A percentile compares a stretch with the other conserved stretches of the same genome.
These are phyloP conservation scores for Fusarium heterosporum DNA, from an alignment of 2,329 filamentous ascomycete species.

Conservation along the genomic window DNA sequence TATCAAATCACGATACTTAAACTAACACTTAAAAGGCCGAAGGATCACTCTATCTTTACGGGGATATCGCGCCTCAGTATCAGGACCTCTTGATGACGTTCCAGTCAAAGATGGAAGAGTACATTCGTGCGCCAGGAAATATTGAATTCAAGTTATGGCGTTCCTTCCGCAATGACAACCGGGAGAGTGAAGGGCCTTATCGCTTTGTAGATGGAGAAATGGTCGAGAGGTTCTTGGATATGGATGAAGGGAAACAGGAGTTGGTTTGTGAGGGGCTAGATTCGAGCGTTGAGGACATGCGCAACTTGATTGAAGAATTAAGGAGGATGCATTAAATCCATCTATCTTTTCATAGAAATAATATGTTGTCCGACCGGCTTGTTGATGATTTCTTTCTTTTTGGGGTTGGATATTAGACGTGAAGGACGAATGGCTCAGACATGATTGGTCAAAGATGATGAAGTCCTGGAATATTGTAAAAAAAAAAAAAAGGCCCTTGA, in stretches of 20 bases:
- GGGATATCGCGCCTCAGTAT: conserved; percentile 76
- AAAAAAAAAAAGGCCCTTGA: conserved; percentile 28
- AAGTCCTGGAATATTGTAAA: conserved; percentile 1
- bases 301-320: conserved; percentile 71
- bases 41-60: conserved; percentile 91
- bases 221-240: conserved; percentile 84
- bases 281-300: conserved; percentile 71
- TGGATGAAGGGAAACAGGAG: conserved; percentile 68
- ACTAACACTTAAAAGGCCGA: conserved; percentile 71
- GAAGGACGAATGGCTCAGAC: conserved; percentile 43
- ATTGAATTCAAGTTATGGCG: conserved; percentile 83
- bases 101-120: conserved; percentile 75
- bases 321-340: conserved; percentile 67
- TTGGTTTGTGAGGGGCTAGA: conserved; percentile 66
- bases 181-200: conserved; percentile 80
- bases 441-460: conserved; percentile 37
- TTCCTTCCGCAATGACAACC: conserved; percentile 80
- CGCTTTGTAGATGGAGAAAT: conserved; percentile 94
- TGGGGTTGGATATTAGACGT: conserved; percentile 8
- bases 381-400: neutral
- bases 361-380: neutral
- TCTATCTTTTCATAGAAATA: neutral
- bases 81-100: conserved; percentile 86
- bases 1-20: neutral
- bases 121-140: conserved; percentile 76